Conservation (phyloP, 192 early-diverging fungal genomes). For the Gigaspora rosea region DNA sequence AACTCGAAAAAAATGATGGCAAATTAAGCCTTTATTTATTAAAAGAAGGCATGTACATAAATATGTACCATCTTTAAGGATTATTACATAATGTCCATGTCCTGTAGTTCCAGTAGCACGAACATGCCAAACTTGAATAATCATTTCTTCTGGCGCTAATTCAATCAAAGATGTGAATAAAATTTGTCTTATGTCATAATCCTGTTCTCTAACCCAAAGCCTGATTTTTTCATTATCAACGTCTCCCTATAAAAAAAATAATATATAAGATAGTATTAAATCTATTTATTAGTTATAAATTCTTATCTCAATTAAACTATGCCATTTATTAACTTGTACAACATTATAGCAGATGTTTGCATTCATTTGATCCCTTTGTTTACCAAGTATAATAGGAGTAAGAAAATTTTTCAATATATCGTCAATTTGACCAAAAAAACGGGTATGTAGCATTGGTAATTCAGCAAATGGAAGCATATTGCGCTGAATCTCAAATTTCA, state of each 20-base stretch:
- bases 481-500: neutral
- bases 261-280: neutral
- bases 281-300: neutral
- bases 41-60: neutral
- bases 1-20: no score
- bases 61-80: neutral
- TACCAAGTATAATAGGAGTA: neutral
- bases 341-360: neutral
- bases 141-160: no score
- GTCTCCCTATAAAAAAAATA: neutral
- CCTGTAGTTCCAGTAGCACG: neutral
- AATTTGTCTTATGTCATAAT: slow-evolving; percentile 2
- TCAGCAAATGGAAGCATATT: neutral
- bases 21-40: neutral
- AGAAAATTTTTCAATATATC: neutral
- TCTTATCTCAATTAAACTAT: neutral
- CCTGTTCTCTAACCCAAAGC: neutral
- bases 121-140: no score
- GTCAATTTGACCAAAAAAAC: neutral
- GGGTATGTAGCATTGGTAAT: neutral
- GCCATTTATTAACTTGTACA: neutral
- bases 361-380: neutral
- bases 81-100: neutral
- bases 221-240: neutral
- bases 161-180: neutral